Percentiles rank a stretch among this genome's conserved stretches.
phyloP scores from a whole-genome alignment of 2,329 filamentous ascomycete genomes.

The Ustilaginoidea virens region DNA sequence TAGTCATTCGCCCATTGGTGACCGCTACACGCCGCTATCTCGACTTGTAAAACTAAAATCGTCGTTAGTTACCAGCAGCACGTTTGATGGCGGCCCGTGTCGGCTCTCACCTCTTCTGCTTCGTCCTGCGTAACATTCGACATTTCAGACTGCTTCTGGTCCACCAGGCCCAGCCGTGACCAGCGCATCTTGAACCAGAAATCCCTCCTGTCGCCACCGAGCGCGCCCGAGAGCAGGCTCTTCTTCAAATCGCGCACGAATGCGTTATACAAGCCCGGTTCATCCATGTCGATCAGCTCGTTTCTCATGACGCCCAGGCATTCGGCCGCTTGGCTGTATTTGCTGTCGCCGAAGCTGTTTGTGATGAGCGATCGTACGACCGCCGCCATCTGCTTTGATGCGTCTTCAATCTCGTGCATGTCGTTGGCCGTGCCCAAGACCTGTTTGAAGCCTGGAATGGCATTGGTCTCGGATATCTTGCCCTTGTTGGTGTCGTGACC shows the following conservation, averaged over 20 bases:
- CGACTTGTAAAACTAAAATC: conserved; percentile 22
- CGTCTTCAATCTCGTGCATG: conserved; percentile 46
- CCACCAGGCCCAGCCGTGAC: conserved; percentile 58
- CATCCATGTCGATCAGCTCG: conserved; percentile 59
- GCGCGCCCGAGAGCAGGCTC: conserved; percentile 49
- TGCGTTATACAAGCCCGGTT: conserved; percentile 61
- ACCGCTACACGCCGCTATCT: conserved; percentile 9
- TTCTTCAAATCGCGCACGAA: conserved; percentile 59
- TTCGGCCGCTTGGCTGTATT: conserved; percentile 63
- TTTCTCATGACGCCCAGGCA: conserved; percentile 64
- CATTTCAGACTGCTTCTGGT: conserved; percentile 41
- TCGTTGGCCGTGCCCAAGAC: conserved; percentile 47
- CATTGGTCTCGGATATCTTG: conserved; percentile 48
- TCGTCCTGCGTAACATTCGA: conserved; percentile 56
- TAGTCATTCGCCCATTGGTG: no score
- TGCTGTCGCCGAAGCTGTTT: conserved; percentile 58
- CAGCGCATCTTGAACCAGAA: conserved; percentile 66
- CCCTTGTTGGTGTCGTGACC: conserved; percentile 29
- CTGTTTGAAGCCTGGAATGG: conserved; percentile 84
- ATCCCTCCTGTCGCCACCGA: conserved; percentile 64
- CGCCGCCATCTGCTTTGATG: conserved; percentile 56
- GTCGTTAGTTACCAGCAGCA: conserved; percentile 11
- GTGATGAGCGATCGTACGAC: conserved; percentile 56
- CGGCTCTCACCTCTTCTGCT: conserved; percentile 41
- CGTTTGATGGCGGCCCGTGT: background rate